Conservation (phyloP, 2,329 filamentous ascomycete genomes). For the Geosmithia putterillii region DNA sequence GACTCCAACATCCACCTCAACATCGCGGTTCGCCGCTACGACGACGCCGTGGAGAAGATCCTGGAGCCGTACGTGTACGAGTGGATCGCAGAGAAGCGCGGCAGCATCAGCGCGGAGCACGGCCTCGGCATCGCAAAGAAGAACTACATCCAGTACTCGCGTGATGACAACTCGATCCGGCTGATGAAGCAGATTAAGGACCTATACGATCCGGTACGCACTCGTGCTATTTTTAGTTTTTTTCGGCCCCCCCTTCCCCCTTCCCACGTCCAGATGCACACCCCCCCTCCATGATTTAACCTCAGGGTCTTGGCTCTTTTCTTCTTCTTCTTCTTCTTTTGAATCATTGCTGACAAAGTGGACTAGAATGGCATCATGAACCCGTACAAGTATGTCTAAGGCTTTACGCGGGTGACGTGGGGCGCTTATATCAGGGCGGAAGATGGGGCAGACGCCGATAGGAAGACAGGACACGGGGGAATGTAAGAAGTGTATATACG, state of each 20-base stretch:
- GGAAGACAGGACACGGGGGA: too few species aligned
- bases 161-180: slow-evolving; percentile 72
- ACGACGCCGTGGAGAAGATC: slow-evolving; percentile 72
- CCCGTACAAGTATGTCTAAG: slow-evolving; percentile 86
- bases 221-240: not conserved
- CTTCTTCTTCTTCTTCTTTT: too few species aligned
- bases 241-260: too few species aligned
- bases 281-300: too few species aligned
- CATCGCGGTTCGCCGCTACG: slow-evolving; percentile 69
- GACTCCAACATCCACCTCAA: slow-evolving; percentile 94
- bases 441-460: too few species aligned
- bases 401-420: not conserved
- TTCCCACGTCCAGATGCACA: too few species aligned
- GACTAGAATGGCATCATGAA: slow-evolving; percentile 93
- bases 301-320: not conserved
- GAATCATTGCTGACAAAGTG: not conserved
- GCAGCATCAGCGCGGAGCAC: slow-evolving; percentile 95
- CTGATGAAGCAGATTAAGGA: slow-evolving; percentile 95
- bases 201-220: slow-evolving; percentile 80
- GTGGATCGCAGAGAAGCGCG: slow-evolving; percentile 79
- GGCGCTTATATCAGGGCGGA: too few species aligned
- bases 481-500: too few species aligned
- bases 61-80: slow-evolving; percentile 96
- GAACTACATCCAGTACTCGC: slow-evolving; percentile 86
- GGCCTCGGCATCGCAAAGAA: slow-evolving; percentile 92